Evolutionary conservation across 768 basidiomycete species (phyloP).

Genomic region (Trametes villosa): DNA sequence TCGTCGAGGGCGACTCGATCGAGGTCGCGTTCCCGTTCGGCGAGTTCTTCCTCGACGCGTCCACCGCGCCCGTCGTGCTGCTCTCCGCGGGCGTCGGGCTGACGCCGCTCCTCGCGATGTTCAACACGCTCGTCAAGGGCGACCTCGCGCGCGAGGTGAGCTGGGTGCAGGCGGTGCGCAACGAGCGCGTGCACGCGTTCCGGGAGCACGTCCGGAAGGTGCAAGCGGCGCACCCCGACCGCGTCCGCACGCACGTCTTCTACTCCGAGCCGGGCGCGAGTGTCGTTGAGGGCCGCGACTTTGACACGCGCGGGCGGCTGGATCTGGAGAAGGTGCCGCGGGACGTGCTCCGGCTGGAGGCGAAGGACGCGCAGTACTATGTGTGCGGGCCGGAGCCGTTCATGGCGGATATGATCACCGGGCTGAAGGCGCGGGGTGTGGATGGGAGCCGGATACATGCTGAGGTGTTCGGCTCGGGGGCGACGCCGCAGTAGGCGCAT

Average conservation of each 20-base stretch:
- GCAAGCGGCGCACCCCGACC: constrained; percentile 14
- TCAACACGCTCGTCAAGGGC: constrained; percentile 26
- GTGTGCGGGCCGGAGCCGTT: constrained; percentile 31
- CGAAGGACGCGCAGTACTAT: constrained; percentile 24
- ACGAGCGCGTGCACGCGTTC: constrained; percentile 23
- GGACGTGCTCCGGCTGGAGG: constrained; percentile 19
- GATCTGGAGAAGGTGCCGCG: constrained; percentile 14
- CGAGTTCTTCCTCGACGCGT: constrained; percentile 33
- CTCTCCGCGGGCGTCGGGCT: constrained; percentile 33
- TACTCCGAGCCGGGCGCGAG: constrained; percentile 18
- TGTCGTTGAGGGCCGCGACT: constrained; percentile 19
- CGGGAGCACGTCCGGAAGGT: constrained; percentile 19
- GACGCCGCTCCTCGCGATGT: constrained; percentile 31
- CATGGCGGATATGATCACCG: constrained; percentile 23
- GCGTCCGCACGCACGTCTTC: constrained; percentile 20
- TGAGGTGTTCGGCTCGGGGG: constrained; percentile 29
- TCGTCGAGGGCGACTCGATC: constrained; percentile 27
- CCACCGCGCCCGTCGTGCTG: constrained; percentile 29
- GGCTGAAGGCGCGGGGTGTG: constrained; percentile 23
- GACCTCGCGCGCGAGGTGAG: constrained; percentile 14
- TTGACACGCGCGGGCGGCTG: constrained; percentile 24
- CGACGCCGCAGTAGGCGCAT: constrained; percentile 8
- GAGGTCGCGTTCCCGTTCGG: constrained; percentile 30
- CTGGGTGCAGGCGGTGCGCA: constrained; percentile 31
- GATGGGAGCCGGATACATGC: constrained; percentile 20